Evolutionary conservation across 2,329 filamentous ascomycete species (phyloP).

Genomic region (Fusarium sp.): DNA sequence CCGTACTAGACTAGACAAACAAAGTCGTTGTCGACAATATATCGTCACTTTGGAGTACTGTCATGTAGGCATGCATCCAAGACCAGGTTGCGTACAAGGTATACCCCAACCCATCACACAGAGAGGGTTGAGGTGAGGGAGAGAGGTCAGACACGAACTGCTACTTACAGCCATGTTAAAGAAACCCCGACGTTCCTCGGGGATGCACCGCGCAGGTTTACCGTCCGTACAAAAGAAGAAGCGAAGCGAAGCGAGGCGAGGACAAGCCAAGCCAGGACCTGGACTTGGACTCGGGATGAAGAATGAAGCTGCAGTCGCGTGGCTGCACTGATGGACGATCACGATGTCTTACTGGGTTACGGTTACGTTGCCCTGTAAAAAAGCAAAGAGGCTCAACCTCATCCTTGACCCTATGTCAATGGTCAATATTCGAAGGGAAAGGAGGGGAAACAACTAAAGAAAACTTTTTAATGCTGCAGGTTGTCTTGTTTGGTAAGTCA

Average conservation of each 20-base stretch:
- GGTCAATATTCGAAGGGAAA: constrained; percentile 4
- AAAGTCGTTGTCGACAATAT: constrained; percentile 9
- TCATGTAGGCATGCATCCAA: constrained; percentile 9
- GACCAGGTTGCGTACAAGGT: constrained; percentile 30
- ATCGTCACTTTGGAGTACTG: constrained; percentile 16
- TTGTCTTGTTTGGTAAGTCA: background rate
- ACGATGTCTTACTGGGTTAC: constrained; percentile 18
- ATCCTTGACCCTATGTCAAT: background rate
- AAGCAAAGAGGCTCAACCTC: constrained; percentile 34
- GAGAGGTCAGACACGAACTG: constrained; percentile 14
- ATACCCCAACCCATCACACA: constrained; percentile 26
- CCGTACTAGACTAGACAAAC: background rate
- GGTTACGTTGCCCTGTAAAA: constrained; percentile 23
- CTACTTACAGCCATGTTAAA: constrained; percentile 29
- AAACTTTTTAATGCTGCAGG: background rate
- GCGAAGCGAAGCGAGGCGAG: background rate
- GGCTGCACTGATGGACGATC: constrained; percentile 17
- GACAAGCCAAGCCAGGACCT: background rate
- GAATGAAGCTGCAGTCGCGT: constrained; percentile 25
- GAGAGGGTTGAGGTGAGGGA: constrained; percentile 3
- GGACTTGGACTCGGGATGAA: constrained; percentile 15
- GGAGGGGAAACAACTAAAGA: constrained; percentile 5
- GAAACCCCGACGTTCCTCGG: constrained; percentile 35
- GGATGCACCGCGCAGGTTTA: constrained; percentile 13
- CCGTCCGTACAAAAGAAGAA: background rate